Evolutionary conservation across 108 stramenopile genomes (phyloP).

Genomic region (Aurantiochytrium sp.): DNA sequence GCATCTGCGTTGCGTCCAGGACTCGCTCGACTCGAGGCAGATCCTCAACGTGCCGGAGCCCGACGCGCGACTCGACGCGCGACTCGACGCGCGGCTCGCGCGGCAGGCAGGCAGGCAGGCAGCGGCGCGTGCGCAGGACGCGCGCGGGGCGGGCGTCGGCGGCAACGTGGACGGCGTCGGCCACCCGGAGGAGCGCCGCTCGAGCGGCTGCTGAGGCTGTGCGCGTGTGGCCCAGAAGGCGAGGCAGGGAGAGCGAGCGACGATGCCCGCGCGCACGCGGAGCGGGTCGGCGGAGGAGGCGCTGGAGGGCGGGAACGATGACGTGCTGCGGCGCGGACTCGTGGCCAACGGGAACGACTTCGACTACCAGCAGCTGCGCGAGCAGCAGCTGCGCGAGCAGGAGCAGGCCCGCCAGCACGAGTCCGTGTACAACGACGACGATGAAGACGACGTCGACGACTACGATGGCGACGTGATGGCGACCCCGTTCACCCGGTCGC

Average conservation of each 20-base stretch:
- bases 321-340: background rate
- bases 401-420: background rate
- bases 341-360: background rate
- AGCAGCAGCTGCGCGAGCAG: background rate
- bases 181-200: too few species aligned
- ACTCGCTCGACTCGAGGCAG: too few species aligned
- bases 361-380: background rate
- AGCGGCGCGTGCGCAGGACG: too few species aligned
- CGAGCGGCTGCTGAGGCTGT: too few species aligned
- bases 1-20: too few species aligned
- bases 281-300: background rate
- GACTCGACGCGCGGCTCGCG: too few species aligned
- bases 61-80: too few species aligned
- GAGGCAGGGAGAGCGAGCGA: background rate
- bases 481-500: constrained; percentile 10
- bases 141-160: too few species aligned
- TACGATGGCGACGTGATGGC: background rate
- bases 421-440: background rate
- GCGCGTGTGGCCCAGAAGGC: too few species aligned
- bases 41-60: too few species aligned
- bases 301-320: background rate
- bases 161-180: too few species aligned
- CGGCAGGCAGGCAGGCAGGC: too few species aligned
- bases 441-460: background rate
- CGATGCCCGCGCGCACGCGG: background rate